phyloP scores from a whole-genome alignment of 2,329 filamentous ascomycete species.

The Cercospora sp. region DNA sequence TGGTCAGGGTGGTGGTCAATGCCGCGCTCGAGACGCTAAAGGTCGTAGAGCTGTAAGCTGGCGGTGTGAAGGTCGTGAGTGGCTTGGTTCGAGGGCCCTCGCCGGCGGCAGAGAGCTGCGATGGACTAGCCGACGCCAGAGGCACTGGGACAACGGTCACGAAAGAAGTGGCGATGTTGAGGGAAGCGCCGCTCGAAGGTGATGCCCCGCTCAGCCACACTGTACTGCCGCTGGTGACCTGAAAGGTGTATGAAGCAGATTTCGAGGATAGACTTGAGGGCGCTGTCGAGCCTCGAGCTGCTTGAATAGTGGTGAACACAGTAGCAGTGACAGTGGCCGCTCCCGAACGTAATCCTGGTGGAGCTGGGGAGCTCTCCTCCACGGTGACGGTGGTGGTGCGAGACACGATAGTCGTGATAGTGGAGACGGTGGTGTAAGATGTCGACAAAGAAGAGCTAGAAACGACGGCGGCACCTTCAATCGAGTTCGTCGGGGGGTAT shows the following conservation, averaged over 20 bases:
- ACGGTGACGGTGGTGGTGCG: constrained; percentile 17
- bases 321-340: constrained; percentile 28
- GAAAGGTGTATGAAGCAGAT: constrained; percentile 16
- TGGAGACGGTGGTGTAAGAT: constrained; percentile 18
- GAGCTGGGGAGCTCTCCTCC: neutral
- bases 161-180: constrained; percentile 30
- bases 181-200: constrained; percentile 30
- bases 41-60: constrained; percentile 33
- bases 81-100: constrained; percentile 18
- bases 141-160: constrained; percentile 25
- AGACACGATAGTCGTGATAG: constrained; percentile 20
- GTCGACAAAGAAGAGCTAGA: constrained; percentile 10
- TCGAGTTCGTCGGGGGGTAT: constrained; percentile 12
- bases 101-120: neutral
- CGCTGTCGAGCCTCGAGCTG: constrained; percentile 3
- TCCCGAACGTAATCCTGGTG: neutral
- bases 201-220: constrained; percentile 33
- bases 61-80: constrained; percentile 27
- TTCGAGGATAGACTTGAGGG: constrained; percentile 7
- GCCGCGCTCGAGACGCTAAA: constrained; percentile 30
- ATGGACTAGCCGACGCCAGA: constrained; percentile 2
- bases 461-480: constrained; percentile 5
- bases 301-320: constrained; percentile 5
- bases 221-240: constrained; percentile 25
- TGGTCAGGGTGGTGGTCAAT: constrained; percentile 33